Evolutionary conservation across 73 alveolate genomes (phyloP).

Genomic region (Effrenium voratum): DNA sequence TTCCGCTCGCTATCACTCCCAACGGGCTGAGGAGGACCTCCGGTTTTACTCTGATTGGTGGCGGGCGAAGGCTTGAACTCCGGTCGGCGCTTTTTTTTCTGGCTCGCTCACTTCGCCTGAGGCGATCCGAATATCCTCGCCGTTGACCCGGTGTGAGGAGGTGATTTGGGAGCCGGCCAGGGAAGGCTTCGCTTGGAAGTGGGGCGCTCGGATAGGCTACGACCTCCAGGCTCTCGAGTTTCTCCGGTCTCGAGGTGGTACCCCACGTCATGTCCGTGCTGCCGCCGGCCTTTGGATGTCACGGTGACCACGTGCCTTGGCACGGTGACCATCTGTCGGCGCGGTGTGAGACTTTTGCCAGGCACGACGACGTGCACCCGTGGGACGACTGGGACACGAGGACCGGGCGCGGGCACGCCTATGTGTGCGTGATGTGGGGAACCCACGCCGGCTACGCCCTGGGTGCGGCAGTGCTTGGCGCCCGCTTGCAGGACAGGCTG

Average conservation of each 20-base stretch:
- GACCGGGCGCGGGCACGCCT: background rate
- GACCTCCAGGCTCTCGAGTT: background rate
- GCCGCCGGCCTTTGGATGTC: constrained; percentile 54
- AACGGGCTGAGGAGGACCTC: background rate
- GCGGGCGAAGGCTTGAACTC: background rate
- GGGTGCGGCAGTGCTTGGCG: constrained; percentile 66
- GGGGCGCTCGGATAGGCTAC: background rate
- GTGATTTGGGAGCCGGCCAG: background rate
- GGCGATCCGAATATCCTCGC: constrained; percentile 58
- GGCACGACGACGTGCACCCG: too few relatives aligned
- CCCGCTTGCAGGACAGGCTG: constrained; percentile 2
- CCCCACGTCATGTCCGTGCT: constrained; percentile 35
- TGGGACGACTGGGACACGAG: background rate
- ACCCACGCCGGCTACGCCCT: constrained; percentile 47
- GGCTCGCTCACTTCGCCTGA: background rate
- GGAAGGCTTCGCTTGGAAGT: constrained; percentile 48
- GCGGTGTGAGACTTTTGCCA: too few relatives aligned
- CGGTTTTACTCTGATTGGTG: constrained; percentile 14
- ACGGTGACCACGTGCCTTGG: background rate
- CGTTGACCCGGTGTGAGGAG: constrained; percentile 8
- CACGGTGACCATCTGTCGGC: too few relatives aligned
- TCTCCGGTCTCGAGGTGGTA: constrained; percentile 20
- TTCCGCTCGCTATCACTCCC: too few relatives aligned
- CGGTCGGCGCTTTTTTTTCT: background rate
- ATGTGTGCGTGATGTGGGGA: constrained; percentile 46